A percentile compares a stretch with the other conserved stretches of the same genome.
Evolutionary conservation across 345 rosid genomes (phyloP).

Genomic region (Chamaenerion angustifolium): DNA sequence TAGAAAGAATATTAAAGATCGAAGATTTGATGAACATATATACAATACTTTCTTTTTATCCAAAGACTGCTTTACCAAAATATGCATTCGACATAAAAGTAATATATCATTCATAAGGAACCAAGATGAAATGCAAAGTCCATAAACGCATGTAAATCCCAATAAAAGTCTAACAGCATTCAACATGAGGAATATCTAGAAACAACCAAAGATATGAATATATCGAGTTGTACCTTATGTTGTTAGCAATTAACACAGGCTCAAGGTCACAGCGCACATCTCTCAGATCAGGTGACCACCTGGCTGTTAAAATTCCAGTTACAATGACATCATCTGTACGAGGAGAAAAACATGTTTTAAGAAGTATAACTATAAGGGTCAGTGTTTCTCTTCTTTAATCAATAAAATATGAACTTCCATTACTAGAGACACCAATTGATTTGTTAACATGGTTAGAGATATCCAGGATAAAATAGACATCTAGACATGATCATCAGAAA

Average conservation of each 20-base stretch:
- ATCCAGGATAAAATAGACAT: conserved; percentile 1
- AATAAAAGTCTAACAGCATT: too few species aligned
- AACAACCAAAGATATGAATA: not conserved
- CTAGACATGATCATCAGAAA: conserved; percentile 1
- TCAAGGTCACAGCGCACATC: conserved; percentile 95
- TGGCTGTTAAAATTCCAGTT: conserved; percentile 77
- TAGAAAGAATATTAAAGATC: too few species aligned
- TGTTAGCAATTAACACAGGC: conserved; percentile 70
- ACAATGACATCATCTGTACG: conserved; percentile 73
- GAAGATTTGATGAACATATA: too few species aligned
- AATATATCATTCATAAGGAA: too few species aligned
- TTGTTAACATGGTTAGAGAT: not conserved
- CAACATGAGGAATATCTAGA: too few species aligned
- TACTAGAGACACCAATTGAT: not conserved
- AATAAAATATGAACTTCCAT: too few species aligned
- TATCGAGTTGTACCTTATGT: conserved; percentile 46
- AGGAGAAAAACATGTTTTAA: too few species aligned
- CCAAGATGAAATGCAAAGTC: too few species aligned
- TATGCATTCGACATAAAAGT: not conserved
- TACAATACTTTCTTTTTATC: too few species aligned
- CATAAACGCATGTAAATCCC: too few species aligned
- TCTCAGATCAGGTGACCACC: conserved; percentile 88
- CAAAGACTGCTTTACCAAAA: not conserved
- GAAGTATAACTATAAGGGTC: too few species aligned
- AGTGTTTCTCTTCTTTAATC: too few species aligned